Evolutionary conservation across 2,329 filamentous ascomycete genomes (phyloP), one percentile per base, ranked within the genome.

Genomic region (Lecanoromycetidae sp.): DNA sequence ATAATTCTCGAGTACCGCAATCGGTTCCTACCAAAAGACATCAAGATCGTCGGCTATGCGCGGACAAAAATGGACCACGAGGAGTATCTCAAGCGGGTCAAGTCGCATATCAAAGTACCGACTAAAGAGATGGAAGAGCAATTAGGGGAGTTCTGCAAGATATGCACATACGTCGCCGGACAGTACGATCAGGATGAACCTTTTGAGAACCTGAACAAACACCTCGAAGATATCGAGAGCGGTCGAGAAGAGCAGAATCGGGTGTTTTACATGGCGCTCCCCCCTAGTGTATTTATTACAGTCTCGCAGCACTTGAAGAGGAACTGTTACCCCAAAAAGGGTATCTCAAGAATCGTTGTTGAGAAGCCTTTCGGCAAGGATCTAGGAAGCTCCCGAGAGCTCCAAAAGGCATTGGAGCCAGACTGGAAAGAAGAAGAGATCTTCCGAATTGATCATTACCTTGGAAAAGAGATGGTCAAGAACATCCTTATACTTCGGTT

Each of bases 391-490:
- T 96, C 91, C 45, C 82, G 91, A 51, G 87, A 94, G 68, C 78
- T 98, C 52, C 90, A 96, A 64, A 87, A 85, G 66, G 93, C 91
- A 6, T 79, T 98, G 54, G 86, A 90, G 63, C 91, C 91, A 35
- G 87, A 98, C 71, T 98, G 91, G 93, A 91, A 85, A 62, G 93
- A 98, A 69, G 90, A 96, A 45, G 91, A 98, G 71, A 82, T 98
- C 57, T 98, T 93, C 80, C 87, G 91, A 63, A 98, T 98, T 61
- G 91, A 98, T 66, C 91, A 98, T 72, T 98, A 98, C 68, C 79
- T 98, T 39, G 93, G 93, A 60, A 98, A 98, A 76, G 91, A 98
- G 71, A 98, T 98, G 91, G 91, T 98, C 61, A 98, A 98, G 80
- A 98, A 98, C 71, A 93, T 98, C 57, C 76, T 98, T 56, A 95